Evolutionary conservation across 1,284 basidiomycete genomes (phyloP), one percentile per base, ranked within the genome.

Genomic region (Cutaneotrichosporon sp.): DNA sequence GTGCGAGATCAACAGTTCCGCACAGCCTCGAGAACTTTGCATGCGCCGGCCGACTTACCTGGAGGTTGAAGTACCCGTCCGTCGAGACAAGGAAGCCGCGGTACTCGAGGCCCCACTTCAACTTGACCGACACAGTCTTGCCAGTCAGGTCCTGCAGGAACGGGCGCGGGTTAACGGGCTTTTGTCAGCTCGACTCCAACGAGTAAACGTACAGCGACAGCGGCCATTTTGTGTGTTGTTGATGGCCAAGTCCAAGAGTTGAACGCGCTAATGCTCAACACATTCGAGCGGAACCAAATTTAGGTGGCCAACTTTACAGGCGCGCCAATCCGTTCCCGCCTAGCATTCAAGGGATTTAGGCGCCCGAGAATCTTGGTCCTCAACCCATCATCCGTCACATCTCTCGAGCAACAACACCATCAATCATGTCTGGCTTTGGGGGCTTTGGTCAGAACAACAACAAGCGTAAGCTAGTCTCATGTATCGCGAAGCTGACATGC

Each of bases 91-190:
- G 86, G 83, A 96, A 99, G 56, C 97, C 96, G 84, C 95, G 97
- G 86, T 99, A 99, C 81, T 98, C 95, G 68, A 98, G 86, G 68
- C 97, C 97, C 97, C 97, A 99, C 84, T 99, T 99, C 77, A 99
- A 87, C 67, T 89, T 87, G 65, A 99, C 95, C 74, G 89, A 90
- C 58, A 98, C 92, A 53, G 90, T 90, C 85, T 99, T 98, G 73
- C 97, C 97, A 31, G 96, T 98, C 73, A 98, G 88, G 81, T 97
- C 92, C 83, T 98, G 93, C 74, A 99, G 86, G 83, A 99, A 99
- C 9, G 97, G 97, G 83, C 98, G 98, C 21, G 97, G 96, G 82
- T 99, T 99, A 74, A 98, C 92, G 69, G 95, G 95, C 78, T 80
- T 60, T 8, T 10, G 60, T 61, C 32, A 63, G 51, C 36, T 10